A percentile compares a stretch with the other conserved stretches of the same genome.
Evolutionary conservation across 2,329 filamentous ascomycete genomes (phyloP).

Genomic region (Alternaria infectoria): DNA sequence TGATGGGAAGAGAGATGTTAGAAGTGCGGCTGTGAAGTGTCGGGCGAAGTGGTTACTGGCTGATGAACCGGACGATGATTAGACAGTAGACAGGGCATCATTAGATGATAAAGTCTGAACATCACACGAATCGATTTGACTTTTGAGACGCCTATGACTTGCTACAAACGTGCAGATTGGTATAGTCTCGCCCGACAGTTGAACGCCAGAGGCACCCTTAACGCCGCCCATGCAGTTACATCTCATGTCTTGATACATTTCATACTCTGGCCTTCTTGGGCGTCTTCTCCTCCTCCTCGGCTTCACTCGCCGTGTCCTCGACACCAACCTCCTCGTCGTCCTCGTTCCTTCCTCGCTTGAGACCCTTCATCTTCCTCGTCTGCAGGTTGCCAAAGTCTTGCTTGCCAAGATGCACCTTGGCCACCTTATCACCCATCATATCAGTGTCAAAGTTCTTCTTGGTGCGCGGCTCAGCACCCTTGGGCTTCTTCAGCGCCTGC

Average conservation of each 20-base stretch:
- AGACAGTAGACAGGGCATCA: not conserved
- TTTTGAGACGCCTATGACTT: slow-evolving; percentile 6
- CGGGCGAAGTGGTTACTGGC: slow-evolving; percentile 65
- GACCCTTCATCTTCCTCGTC: slow-evolving; percentile 98
- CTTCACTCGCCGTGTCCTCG: slow-evolving; percentile 30
- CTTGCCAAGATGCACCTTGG: slow-evolving; percentile 86
- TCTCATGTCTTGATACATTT: not conserved
- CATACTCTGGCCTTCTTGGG: slow-evolving; percentile 37
- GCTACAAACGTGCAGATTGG: slow-evolving; percentile 21
- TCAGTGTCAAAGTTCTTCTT: slow-evolving; percentile 98
- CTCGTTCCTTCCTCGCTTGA: slow-evolving; percentile 75
- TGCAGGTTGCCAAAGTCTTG: slow-evolving; percentile 88
- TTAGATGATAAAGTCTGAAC: no score
- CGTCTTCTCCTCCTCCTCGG: slow-evolving; percentile 23
- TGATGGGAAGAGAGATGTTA: slow-evolving; percentile 67
- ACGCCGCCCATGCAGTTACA: slow-evolving; percentile 39
- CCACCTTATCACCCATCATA: slow-evolving; percentile 93
- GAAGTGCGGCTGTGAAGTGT: slow-evolving; percentile 67
- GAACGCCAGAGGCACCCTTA: slow-evolving; percentile 30
- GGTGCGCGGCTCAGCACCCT: slow-evolving; percentile 72
- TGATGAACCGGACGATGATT: slow-evolving; percentile 63
- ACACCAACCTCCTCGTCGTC: slow-evolving; percentile 42
- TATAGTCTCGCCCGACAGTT: slow-evolving; percentile 29
- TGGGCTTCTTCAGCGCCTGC: slow-evolving; percentile 87
- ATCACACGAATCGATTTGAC: slow-evolving; percentile 2